Evolutionary conservation across 129 eudicot species (phyloP), one percentile per base, ranked within the genome.

Genomic region (Smallanthus sonchifolius): DNA sequence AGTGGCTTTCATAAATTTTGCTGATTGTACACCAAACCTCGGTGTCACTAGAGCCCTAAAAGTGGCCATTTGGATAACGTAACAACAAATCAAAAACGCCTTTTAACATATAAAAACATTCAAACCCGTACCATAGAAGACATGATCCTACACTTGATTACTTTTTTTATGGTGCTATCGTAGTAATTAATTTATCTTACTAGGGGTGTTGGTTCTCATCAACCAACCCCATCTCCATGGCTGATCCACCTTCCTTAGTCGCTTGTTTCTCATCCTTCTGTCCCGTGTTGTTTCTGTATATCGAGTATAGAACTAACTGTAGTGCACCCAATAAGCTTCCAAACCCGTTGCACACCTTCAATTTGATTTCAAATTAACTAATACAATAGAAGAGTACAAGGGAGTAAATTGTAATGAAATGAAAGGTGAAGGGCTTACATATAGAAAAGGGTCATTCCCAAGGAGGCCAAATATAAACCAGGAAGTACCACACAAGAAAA

Each of bases 391-490:
- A 30, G 1, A 30, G 35, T 64, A 15, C 0, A 30, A 36, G 62
- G 43, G 65, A 5, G 20, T 60, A 60, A 30, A 5, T 60, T 32
- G 66, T 32, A 60, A 60, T 11, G 17, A 13, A 13, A 42, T 13
- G 66, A 60, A 72, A 24, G 69, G 79, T 30, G 57, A 76, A 47
- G 63, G 64, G 72, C 92, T 86, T 87, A 89, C 97, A 38, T 80
- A 80, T 39, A 92, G 73, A 77, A 92, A 92, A 48, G 87, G 88
- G 54, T 92, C 97, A 42, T 87, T 86, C 61, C 96, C 97, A 4
- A 92, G 87, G 17, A 92, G 88, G 39, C 96, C 97, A 80, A 75
- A 92, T 76, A 92, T 65, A 65, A 89, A 89, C 96, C 96, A 92
- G n/a, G 91, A 92, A 32, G 96, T 81, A 37, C 97, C 93, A 77